Percentiles rank a stretch among this genome's conserved stretches.
phyloP scores from a whole-genome alignment of 768 basidiomycete species.

The Tremella yokohamensis region DNA sequence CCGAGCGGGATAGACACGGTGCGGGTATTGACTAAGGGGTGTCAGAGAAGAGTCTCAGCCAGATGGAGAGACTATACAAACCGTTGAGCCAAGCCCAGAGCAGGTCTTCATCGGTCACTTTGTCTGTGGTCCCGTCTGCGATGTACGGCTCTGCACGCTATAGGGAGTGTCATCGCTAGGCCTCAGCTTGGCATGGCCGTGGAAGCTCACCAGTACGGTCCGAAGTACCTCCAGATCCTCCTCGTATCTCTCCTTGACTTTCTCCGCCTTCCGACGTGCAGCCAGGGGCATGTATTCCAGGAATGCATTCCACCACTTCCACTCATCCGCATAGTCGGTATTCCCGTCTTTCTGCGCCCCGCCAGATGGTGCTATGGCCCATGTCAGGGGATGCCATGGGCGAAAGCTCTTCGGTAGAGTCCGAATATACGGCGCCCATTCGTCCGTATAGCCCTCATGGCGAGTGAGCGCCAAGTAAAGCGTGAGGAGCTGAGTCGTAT shows the following conservation, averaged over 20 bases:
- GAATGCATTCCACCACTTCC: conserved; percentile 20
- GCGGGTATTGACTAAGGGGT: conserved; percentile 75
- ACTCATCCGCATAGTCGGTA: conserved; percentile 55
- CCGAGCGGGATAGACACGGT: conserved; percentile 60
- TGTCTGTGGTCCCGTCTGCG: conserved; percentile 15
- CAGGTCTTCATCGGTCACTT: conserved; percentile 55
- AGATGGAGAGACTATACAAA: conserved; percentile 50
- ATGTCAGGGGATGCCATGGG: conserved; percentile 73
- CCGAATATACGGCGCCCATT: conserved; percentile 60
- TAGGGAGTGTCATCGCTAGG: not conserved
- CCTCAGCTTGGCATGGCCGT: not conserved
- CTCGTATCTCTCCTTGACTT: conserved; percentile 41
- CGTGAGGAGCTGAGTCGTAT: conserved; percentile 69
- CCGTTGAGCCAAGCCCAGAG: conserved; percentile 93
- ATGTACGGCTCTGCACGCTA: conserved; percentile 18
- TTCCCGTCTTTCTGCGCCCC: conserved; percentile 35
- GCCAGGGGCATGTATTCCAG: conserved; percentile 13
- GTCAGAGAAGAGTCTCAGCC: not conserved
- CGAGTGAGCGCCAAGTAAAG: conserved; percentile 73
- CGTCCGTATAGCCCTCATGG: conserved; percentile 56
- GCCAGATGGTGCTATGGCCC: conserved; percentile 52
- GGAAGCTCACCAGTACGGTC: conserved; percentile 34
- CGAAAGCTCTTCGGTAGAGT: conserved; percentile 70
- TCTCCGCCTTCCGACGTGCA: conserved; percentile 32
- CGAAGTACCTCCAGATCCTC: conserved; percentile 30